phyloP scores from a whole-genome alignment of 164 flowering plant species.

The Dillenia suffruticosa region DNA sequence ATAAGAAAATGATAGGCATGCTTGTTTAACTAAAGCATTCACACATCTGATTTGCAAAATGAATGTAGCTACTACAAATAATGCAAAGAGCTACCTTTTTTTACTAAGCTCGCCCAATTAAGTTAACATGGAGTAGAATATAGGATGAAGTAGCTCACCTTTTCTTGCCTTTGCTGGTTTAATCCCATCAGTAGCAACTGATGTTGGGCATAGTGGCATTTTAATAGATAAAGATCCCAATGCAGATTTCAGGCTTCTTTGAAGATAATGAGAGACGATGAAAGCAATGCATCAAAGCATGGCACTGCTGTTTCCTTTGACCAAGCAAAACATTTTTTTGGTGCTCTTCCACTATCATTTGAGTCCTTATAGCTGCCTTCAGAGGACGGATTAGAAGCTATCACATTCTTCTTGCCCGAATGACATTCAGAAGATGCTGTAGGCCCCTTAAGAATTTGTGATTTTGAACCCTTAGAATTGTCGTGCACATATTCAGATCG shows the following conservation, averaged over 20 bases:
- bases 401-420: slow-evolving; percentile 14
- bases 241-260: slow-evolving; percentile 51
- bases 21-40: no score
- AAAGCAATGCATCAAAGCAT: slow-evolving; percentile 81
- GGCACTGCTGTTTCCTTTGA: slow-evolving; percentile 71
- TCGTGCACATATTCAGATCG: slow-evolving; percentile 9
- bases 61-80: no score
- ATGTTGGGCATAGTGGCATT: slow-evolving; percentile 33
- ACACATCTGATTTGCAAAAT: no score
- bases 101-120: no score
- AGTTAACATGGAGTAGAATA: no score
- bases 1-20: no score
- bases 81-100: no score
- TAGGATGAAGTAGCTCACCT: slow-evolving; percentile 22
- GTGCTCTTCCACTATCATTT: slow-evolving; percentile 12
- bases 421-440: slow-evolving; percentile 12
- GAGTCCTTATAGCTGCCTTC: slow-evolving; percentile 12
- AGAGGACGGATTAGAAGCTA: slow-evolving; percentile 16
- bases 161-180: slow-evolving; percentile 42
- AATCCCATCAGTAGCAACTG: slow-evolving; percentile 17
- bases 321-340: slow-evolving; percentile 27
- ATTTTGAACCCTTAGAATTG: slow-evolving; percentile 7
- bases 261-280: slow-evolving; percentile 75
- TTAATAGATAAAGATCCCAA: slow-evolving; percentile 26
- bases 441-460: slow-evolving; percentile 6